Percentiles rank a stretch among this genome's conserved stretches.
These are phyloP conservation scores for Penicillium argentinense DNA, from an alignment of 495 filamentous ascomycete species.

Conservation along the genomic window DNA sequence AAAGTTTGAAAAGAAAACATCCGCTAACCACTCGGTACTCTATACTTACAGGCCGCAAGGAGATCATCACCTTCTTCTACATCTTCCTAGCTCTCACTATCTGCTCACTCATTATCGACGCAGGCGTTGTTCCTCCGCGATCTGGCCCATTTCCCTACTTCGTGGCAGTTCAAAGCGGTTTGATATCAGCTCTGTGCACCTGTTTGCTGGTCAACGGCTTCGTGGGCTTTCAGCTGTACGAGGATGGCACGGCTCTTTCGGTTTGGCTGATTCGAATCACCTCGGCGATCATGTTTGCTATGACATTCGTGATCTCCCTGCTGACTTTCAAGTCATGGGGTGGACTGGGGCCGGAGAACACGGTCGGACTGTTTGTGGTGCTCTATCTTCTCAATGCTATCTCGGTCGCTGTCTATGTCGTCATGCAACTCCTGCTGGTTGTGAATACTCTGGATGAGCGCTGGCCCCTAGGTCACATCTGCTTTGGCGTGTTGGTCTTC, in stretches of 20 bases:
- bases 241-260: conserved; percentile 94
- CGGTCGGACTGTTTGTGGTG: conserved; percentile 86
- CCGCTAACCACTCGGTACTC: conserved; percentile 4
- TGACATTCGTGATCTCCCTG: conserved; percentile 83
- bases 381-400: conserved; percentile 90
- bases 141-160: conserved; percentile 87
- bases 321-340: conserved; percentile 93
- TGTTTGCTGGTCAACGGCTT: conserved; percentile 96
- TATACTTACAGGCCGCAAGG: conserved; percentile 75
- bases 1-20: too few species aligned
- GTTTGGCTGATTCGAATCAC: conserved; percentile 86
- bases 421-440: conserved; percentile 84
- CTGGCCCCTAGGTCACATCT: conserved; percentile 92
- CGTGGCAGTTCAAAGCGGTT: conserved; percentile 81
- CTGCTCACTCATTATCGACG: conserved; percentile 86
- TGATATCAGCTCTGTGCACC: conserved; percentile 84
- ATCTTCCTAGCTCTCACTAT: conserved; percentile 89
- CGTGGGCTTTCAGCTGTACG: conserved; percentile 97
- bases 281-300: conserved; percentile 77
- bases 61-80: conserved; percentile 98
- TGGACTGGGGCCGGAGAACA: conserved; percentile 80
- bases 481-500: conserved; percentile 91
- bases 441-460: conserved; percentile 88
- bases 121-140: conserved; percentile 84
- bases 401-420: conserved; percentile 80